Evolutionary conservation across 2,329 filamentous ascomycete genomes (phyloP).

Genomic region (Nannizzia gypsea): DNA sequence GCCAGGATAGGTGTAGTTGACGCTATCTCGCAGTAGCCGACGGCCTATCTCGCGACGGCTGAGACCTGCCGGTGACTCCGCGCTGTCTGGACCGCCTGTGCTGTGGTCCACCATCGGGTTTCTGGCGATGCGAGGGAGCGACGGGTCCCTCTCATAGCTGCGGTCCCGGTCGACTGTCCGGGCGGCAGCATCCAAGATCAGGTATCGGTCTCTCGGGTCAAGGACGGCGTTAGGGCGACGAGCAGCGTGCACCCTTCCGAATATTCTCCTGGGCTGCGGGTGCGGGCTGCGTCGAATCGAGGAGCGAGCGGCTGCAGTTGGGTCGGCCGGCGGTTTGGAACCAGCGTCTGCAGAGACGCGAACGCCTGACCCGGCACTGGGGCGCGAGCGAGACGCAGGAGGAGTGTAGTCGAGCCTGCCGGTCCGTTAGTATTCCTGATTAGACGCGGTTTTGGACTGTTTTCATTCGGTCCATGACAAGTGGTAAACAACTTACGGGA

Average conservation of each 20-base stretch:
- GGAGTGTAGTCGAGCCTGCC: slow-evolving; percentile 8
- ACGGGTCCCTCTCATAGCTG: background rate
- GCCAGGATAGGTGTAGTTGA: slow-evolving; percentile 25
- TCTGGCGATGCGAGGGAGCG: background rate
- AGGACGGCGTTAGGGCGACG: background rate
- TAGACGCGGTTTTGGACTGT: background rate
- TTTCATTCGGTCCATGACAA: background rate
- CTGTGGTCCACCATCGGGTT: background rate
- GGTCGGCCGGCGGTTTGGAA: slow-evolving; percentile 36
- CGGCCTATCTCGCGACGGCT: slow-evolving; percentile 26
- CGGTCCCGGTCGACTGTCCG: background rate
- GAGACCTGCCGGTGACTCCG: slow-evolving; percentile 14
- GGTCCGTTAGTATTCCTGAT: background rate
- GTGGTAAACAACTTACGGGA: slow-evolving; percentile 25
- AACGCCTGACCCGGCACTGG: slow-evolving; percentile 23
- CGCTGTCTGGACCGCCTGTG: background rate
- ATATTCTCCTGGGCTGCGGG: background rate
- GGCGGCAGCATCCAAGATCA: background rate
- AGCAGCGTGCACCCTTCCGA: background rate
- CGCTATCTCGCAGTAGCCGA: slow-evolving; percentile 24
- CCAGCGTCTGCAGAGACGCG: slow-evolving; percentile 18
- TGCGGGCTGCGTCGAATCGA: slow-evolving; percentile 37
- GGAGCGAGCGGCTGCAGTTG: slow-evolving; percentile 43
- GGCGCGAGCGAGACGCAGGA: slow-evolving; percentile 13
- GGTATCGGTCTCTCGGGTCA: background rate